Evolutionary conservation across 768 basidiomycete species (phyloP), one percentile per base, ranked within the genome.

Genomic region (Boletales sp.): DNA sequence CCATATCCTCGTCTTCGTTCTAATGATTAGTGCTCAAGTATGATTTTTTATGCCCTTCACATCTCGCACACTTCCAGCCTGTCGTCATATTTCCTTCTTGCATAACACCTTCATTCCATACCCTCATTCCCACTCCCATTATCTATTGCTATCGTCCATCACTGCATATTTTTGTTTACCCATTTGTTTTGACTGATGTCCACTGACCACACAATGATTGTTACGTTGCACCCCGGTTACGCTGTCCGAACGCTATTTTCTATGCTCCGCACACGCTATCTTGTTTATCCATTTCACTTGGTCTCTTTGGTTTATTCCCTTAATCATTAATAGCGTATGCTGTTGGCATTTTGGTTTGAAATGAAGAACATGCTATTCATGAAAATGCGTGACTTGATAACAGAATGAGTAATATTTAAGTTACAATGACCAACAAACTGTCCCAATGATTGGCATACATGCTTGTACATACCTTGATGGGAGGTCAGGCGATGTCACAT

Each of bases 71-170:
- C 47, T 52, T 63, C 55, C 63, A 32, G 11, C 27, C 41, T 60
- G 60, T 69, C 40, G 9, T 45, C 58, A 67, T 66, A 56, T 69
- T 62, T 48, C 55, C n/a, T 40, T 50, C 45, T 24, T 49, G 52
- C 40, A 47, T 47, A 48, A 44, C 19, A 27, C n/a, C 41, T 11
- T 49, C 24, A 27, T 39, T 31, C 42, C 50, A 53, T 55, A 55
- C 42, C 50, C 32, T 5, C 2, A 52, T 50, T 39, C 29, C 30
- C 48, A 58, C 58, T 49, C 24, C 64, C 18, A 56, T 64, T 65
- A 70, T 70, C 56, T 70, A 68, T 68, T 54, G 54, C 60, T 70
- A 60, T 65, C 57, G 54, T 54, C 65, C 53, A 64, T 43, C 51
- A 43, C 38, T 38, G 19, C 38, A 39, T 39, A 41, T 54, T 57